Base-by-base conservation (phyloP, 2,329 filamentous ascomycete genomes). In the Hypocrella siamensis region DNA sequence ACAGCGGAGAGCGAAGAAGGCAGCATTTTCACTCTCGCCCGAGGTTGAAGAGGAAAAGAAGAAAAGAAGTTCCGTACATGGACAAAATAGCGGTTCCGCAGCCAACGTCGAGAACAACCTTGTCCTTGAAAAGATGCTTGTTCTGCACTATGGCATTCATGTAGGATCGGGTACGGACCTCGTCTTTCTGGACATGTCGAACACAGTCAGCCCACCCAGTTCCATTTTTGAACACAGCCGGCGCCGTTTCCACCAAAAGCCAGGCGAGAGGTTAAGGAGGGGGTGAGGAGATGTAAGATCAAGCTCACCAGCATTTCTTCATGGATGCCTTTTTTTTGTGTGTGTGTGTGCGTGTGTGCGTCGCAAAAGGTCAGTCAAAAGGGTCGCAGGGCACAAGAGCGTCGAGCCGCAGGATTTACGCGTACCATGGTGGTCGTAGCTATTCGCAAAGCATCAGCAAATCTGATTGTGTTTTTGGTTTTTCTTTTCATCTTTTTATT, bases 91-190 rank as follows among this genome's bases (percentile, higher is more conserved):
- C 81, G 36, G 90, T 98, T 52, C 90, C 88, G 58, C 88, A 98
- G 56, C 88, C 88, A 38, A 98, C 90, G 60, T 98, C 88, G 41
- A 98, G 80, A 42, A 98, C 85, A 41, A 93, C 56, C 63, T 69
- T 69, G 53, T 69, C 64, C 57, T 93, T 88, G 46, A 92, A 79
- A 41, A 92, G 83, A 44, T 96, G 90, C 58, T 79, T 81, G 67
- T 96, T 98, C 60, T 96, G 86, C 54, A 93, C 77, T 54, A 98
- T 96, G 31, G 90, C 75, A 57, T 96, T 88, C 67, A 93, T 88
- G 68, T 98, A 98, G 39, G 85, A 93, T 56, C 76, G 74, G 35
- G 90, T 98, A 45, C 90, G 84, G 38, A 98, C 86, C 60, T 98
- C 90, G 62, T 98, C 90, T 79, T 94, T 96, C 83, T 93, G 51